phyloP scores from a whole-genome alignment of 2,329 filamentous ascomycete genomes.

The Paecilomyces niveus region DNA sequence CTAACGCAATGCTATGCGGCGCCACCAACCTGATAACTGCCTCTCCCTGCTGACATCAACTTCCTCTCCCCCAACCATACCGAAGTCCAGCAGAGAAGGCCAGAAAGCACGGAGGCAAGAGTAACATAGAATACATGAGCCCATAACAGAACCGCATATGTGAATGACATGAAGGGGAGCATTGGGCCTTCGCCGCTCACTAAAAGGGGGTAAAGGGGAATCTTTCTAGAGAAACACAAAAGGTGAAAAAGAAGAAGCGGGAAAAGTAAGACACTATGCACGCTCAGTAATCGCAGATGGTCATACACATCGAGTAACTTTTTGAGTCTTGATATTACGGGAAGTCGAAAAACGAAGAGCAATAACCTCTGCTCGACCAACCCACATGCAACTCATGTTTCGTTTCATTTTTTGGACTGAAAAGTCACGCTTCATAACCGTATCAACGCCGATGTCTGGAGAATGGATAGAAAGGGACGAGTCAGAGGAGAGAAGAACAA shows the following conservation, averaged over 20 bases:
- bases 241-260: slow-evolving; percentile 15
- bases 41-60: background rate
- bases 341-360: slow-evolving; percentile 4
- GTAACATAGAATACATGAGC: slow-evolving; percentile 9
- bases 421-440: slow-evolving; percentile 31
- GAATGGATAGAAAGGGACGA: slow-evolving; percentile 11
- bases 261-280: slow-evolving; percentile 24
- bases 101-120: background rate
- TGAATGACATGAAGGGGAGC: background rate
- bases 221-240: slow-evolving; percentile 8
- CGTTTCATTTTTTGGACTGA: slow-evolving; percentile 1
- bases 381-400: slow-evolving; percentile 1
- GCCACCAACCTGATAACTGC: background rate
- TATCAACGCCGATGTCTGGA: slow-evolving; percentile 23
- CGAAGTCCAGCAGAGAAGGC: background rate
- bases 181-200: background rate
- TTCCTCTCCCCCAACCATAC: background rate
- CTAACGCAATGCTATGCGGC: slow-evolving; percentile 3
- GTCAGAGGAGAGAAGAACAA: background rate
- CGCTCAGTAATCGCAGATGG: slow-evolving; percentile 29
- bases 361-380: background rate
- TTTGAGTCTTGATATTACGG: slow-evolving; percentile 11
- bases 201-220: slow-evolving; percentile 1
- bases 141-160: slow-evolving; percentile 1
- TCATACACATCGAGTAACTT: slow-evolving; percentile 21